phyloP scores from a whole-genome alignment of 2,329 filamentous ascomycete species.

The Coniochaeta prunicola region DNA sequence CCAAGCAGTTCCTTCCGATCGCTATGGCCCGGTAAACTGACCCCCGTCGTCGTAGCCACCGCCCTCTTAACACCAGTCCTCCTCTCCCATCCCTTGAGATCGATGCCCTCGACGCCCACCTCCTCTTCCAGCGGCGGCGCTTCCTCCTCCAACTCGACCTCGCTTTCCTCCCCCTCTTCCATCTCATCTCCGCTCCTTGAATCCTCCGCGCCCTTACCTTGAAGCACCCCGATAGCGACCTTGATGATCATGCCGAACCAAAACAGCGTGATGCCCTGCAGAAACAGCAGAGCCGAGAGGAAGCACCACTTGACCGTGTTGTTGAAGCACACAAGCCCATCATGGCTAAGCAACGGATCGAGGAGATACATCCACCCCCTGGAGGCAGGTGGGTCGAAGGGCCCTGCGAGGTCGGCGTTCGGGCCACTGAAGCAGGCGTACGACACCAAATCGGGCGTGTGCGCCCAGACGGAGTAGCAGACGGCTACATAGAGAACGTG shows the following conservation, averaged over 20 bases:
- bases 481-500: constrained; percentile 74
- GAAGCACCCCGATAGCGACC: constrained; percentile 73
- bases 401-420: constrained; percentile 46
- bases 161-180: constrained; percentile 50
- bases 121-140: constrained; percentile 61
- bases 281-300: constrained; percentile 64
- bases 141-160: constrained; percentile 28
- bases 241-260: constrained; percentile 89
- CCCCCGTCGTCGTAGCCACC: constrained; percentile 43
- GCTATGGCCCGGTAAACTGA: constrained; percentile 63
- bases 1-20: constrained; percentile 76
- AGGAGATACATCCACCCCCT: constrained; percentile 55
- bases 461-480: constrained; percentile 73
- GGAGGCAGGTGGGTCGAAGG: constrained; percentile 39
- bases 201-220: constrained; percentile 74
- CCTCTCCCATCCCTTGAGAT: constrained; percentile 57
- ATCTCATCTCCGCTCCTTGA: constrained; percentile 80
- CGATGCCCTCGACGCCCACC: constrained; percentile 65
- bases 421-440: constrained; percentile 65
- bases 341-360: constrained; percentile 64
- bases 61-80: constrained; percentile 47
- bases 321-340: constrained; percentile 75
- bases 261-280: constrained; percentile 71
- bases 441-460: constrained; percentile 54
- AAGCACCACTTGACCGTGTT: constrained; percentile 68